Conservation (phyloP, 768 basidiomycete species). For the Kwoniella pini region DNA sequence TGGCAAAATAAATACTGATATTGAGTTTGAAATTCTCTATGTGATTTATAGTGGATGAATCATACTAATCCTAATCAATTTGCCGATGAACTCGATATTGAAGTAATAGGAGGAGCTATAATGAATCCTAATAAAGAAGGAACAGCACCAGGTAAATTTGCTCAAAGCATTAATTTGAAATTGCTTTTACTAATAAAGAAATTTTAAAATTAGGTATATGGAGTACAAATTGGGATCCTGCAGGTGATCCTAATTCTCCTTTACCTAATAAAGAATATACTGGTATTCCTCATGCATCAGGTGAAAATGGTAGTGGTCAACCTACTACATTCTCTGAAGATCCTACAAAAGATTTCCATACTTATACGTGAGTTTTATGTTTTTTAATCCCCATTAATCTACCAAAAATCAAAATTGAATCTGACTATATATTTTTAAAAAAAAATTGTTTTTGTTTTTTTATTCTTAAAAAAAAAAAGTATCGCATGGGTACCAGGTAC, state of each 20-base stretch:
- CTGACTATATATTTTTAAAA: too few relatives aligned
- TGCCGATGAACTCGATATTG: slow-evolving; percentile 18
- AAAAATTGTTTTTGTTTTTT: neutral
- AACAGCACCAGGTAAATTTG: too few relatives aligned
- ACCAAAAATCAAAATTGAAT: too few relatives aligned
- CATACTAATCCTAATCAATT: neutral
- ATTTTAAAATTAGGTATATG: slow-evolving; percentile 2
- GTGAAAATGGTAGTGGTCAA: neutral
- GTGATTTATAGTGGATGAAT: slow-evolving; percentile 9
- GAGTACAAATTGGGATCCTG: slow-evolving; percentile 2
- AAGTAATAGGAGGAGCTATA: neutral
- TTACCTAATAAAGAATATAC: neutral
- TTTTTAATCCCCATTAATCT: too few relatives aligned
- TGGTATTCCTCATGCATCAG: neutral
- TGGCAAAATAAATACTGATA: too few relatives aligned
- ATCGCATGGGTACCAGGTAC: slow-evolving; percentile 18
- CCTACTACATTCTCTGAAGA: slow-evolving; percentile 12
- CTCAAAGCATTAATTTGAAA: too few relatives aligned
- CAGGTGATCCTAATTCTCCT: neutral
- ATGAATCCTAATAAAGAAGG: neutral
- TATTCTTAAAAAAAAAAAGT: neutral
- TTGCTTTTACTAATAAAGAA: too few relatives aligned
- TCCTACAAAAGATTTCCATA: slow-evolving; percentile 6
- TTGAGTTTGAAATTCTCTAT: too few relatives aligned
- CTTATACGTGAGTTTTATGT: slow-evolving; percentile 12